Evolutionary conservation across 2,329 filamentous ascomycete species (phyloP).

Genomic region (Talaromyces sp.): DNA sequence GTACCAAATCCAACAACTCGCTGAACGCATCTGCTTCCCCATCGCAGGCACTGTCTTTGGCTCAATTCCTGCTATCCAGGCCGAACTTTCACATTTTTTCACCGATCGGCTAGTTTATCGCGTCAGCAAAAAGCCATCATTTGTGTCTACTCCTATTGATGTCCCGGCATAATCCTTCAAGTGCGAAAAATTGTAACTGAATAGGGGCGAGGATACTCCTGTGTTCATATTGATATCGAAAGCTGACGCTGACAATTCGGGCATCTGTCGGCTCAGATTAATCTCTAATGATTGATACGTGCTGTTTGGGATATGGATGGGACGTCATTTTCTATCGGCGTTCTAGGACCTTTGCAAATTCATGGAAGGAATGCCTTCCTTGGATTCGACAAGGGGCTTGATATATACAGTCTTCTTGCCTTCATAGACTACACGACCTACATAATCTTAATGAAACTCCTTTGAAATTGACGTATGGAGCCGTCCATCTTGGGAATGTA

Average conservation of each 20-base stretch:
- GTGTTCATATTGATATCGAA: neutral
- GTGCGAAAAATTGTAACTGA: neutral
- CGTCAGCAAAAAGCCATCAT: constrained; percentile 64
- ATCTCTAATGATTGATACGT: neutral
- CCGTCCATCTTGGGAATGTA: neutral
- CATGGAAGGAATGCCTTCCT: neutral
- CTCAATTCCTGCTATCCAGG: constrained; percentile 64
- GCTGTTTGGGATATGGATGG: neutral
- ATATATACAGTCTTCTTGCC: neutral
- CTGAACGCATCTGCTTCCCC: constrained; percentile 65
- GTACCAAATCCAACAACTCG: constrained; percentile 55
- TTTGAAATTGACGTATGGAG: neutral
- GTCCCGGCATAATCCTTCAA: neutral
- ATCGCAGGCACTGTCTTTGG: constrained; percentile 67
- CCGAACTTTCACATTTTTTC: constrained; percentile 68
- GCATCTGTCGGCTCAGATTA: neutral
- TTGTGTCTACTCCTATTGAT: constrained; percentile 21
- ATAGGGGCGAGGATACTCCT: neutral
- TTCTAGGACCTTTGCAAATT: neutral
- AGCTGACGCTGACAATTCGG: neutral
- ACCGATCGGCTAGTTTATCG: constrained; percentile 66
- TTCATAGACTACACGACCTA: neutral
- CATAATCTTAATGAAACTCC: neutral
- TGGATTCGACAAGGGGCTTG: neutral
- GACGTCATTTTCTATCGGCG: neutral